These are phyloP conservation scores for Acaromyces ingoldii DNA, from an alignment of 1,284 basidiomycete genomes.

Conservation along the genomic window DNA sequence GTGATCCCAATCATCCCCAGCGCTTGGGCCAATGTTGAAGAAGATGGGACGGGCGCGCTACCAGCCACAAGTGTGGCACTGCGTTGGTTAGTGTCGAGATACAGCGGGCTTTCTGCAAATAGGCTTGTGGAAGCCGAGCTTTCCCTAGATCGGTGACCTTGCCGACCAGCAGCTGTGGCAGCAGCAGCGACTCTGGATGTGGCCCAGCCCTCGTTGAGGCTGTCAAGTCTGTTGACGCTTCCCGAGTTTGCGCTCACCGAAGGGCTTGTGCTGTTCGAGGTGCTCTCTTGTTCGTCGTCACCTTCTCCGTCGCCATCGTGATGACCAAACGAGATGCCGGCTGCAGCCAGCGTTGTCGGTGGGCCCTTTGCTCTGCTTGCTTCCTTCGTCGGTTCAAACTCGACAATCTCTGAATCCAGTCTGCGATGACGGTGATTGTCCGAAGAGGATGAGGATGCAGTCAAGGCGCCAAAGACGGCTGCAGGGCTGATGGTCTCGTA, in stretches of 20 bases:
- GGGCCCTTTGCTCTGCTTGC: too few relatives aligned
- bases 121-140: not conserved
- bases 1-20: not conserved
- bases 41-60: not conserved
- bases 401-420: too few relatives aligned
- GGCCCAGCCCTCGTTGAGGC: too few relatives aligned
- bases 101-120: constrained; percentile 2
- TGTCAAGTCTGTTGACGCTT: too few relatives aligned
- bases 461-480: constrained; percentile 31
- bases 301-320: constrained; percentile 1
- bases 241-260: too few relatives aligned
- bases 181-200: too few relatives aligned
- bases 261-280: too few relatives aligned
- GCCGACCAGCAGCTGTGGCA: not conserved
- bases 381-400: too few relatives aligned
- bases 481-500: constrained; percentile 47
- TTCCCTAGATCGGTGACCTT: constrained; percentile 1
- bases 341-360: too few relatives aligned
- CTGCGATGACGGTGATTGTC: too few relatives aligned
- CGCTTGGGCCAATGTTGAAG: not conserved
- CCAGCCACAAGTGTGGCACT: constrained; percentile 1
- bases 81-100: not conserved
- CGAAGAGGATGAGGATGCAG: too few relatives aligned
- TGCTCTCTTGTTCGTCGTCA: constrained; percentile 1
- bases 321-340: too few relatives aligned